Base-by-base conservation (phyloP, 306 rosid species). In the Purshia tridentata region DNA sequence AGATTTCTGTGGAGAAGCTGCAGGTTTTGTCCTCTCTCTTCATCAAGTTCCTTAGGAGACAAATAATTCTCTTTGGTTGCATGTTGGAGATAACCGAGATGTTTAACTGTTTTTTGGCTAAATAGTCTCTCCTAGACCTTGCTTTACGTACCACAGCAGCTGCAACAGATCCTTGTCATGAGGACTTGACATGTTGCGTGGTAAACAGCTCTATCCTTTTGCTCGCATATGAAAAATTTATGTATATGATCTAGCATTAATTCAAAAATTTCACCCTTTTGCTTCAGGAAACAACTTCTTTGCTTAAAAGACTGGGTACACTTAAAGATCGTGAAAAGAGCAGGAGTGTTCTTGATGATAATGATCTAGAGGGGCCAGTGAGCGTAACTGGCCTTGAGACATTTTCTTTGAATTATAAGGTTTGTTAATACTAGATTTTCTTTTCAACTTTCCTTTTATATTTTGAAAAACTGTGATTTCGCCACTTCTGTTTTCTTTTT, bases 141-240 rank as follows among this genome's bases (percentile, higher is more conserved):
- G 97, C 97, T 77, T 85, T 94, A 86, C 95, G 98, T 70, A 86
- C 91, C 57, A 94, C 97, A 81, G 97, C 98, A 65, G 97, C 98
- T 57, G 91, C 92, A 52, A 94, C 93, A 45, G 97, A 94, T 89
- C 98, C 97, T 78, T 85, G 87, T 75, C 91, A 86, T 64, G 98
- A 94, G 86, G 98, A 93, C 85, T 81, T 94, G 65, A 91, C 94
- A 39, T 94, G 98, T 81, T 86, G 84, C 72, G 96, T 91, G 98
- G 98, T 83, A 91, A 86, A 88, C 81, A 65, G 46, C 83, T 77
- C 45, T 39, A 72, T 75, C 56, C 20, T 54, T 14, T 44, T 76
- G 73, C 59, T 83, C 69, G 54, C 68, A 50, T 19, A 7, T 20
- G 78, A 63, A 29, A 63, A 58, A 20, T 6, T n/a, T 65, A 4